These are phyloP conservation scores for Jaenimonas drosophilae DNA, from an alignment of 208 protist genomes.

Conservation along the genomic window DNA sequence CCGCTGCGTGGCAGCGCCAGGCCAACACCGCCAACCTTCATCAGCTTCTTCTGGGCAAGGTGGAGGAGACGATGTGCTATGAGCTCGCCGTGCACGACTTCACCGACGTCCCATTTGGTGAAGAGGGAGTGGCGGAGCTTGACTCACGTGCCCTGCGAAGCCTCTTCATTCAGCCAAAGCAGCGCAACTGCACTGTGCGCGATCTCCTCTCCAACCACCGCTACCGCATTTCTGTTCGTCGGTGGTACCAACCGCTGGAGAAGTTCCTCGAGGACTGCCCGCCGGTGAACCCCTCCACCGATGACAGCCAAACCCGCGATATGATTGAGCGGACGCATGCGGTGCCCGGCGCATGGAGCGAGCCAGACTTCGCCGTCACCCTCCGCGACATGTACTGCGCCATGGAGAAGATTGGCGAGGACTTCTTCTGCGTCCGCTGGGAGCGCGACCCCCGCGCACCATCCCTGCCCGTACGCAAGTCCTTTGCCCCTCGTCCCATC, in stretches of 20 bases:
- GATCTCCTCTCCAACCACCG: slow-evolving; percentile 69
- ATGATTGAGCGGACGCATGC: slow-evolving; percentile 36
- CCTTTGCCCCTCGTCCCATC: slow-evolving; percentile 25
- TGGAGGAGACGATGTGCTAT: slow-evolving; percentile 77
- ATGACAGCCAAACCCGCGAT: slow-evolving; percentile 22
- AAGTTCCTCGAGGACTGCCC: slow-evolving; percentile 13
- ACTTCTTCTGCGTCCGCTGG: slow-evolving; percentile 74
- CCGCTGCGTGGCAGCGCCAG: slow-evolving; percentile 58
- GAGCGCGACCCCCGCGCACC: slow-evolving; percentile 50
- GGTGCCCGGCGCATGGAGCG: slow-evolving; percentile 68
- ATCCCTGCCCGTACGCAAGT: slow-evolving; percentile 26
- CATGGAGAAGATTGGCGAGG: slow-evolving; percentile 59
- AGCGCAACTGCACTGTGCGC: slow-evolving; percentile 38
- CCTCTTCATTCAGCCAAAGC: slow-evolving; percentile 38
- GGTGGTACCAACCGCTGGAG: slow-evolving; percentile 74
- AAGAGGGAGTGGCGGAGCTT: slow-evolving; percentile 4
- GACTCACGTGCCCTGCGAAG: slow-evolving; percentile 5
- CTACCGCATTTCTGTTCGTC: slow-evolving; percentile 73
- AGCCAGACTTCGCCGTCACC: slow-evolving; percentile 53
- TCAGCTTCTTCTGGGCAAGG: slow-evolving; percentile 31
- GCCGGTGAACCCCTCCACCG: background rate
- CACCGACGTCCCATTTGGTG: slow-evolving; percentile 45
- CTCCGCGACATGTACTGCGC: slow-evolving; percentile 73
- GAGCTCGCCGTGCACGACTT: slow-evolving; percentile 67
- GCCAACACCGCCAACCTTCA: slow-evolving; percentile 46